Evolutionary conservation across 257 asterid species (phyloP).

Genomic region (Rubia yunnanensis): DNA sequence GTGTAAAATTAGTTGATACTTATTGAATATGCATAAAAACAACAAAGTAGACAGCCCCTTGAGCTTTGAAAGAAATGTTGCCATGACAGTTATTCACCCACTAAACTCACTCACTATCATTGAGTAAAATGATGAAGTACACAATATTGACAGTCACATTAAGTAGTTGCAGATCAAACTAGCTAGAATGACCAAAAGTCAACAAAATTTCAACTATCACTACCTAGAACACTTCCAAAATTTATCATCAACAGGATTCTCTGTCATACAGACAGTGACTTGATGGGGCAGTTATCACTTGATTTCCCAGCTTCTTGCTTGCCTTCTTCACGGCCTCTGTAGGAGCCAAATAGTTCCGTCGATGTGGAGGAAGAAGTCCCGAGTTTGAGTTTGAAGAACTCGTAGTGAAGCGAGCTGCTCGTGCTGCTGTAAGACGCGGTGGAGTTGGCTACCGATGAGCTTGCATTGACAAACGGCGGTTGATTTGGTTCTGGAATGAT

Average conservation of each 20-base stretch:
- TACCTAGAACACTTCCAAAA: not conserved
- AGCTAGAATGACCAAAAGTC: not conserved
- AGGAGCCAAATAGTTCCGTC: slow-evolving; percentile 44
- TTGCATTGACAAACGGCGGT: slow-evolving; percentile 66
- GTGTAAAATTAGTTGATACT: no score
- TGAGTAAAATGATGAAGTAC: not conserved
- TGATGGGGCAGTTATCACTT: not conserved
- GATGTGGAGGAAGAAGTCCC: slow-evolving; percentile 38
- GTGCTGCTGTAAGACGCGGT: slow-evolving; percentile 38
- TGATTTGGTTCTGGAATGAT: slow-evolving; percentile 67
- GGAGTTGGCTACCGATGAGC: slow-evolving; percentile 30
- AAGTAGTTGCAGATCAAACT: not conserved
- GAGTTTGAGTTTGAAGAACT: slow-evolving; percentile 23
- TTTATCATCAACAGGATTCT: not conserved
- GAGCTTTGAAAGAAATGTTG: no score
- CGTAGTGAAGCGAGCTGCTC: slow-evolving; percentile 31
- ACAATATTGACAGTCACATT: not conserved
- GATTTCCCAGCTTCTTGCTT: slow-evolving; percentile 21
- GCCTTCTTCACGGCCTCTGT: slow-evolving; percentile 40
- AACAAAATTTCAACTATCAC: not conserved
- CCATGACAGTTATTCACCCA: not conserved
- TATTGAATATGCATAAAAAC: no score
- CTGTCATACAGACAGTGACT: not conserved
- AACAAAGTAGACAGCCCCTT: no score
- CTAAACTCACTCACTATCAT: not conserved